Base-by-base conservation (phyloP, 2,329 filamentous ascomycete species). In the Hansfordia pulvinata region DNA sequence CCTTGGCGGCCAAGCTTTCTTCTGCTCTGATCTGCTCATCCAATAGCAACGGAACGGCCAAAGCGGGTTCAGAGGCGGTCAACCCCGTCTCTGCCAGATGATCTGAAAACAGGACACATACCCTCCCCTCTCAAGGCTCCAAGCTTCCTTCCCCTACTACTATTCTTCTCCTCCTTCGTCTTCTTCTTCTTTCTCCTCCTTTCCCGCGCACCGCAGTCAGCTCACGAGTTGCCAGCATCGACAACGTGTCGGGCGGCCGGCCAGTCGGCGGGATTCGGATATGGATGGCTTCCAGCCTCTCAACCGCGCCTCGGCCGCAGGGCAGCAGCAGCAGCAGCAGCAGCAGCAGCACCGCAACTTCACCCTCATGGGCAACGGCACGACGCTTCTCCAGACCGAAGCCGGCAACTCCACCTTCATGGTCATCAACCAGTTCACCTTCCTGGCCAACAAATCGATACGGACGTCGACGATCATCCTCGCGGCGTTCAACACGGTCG, bases 401-500 rank as follows among this genome's bases (percentile, higher is more conserved):
- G 31, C 30, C 24, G 34, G 35, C 33, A 68, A 63, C 41, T 49
- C 52, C 17, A 58, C 60, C 5, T 54, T 56, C 20, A 47, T 55
- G 20, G 46, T 66, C 34, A 57, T 64, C 37, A 63, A 64, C 39
- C 44, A 66, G 35, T 54, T 70, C 36, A 56, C 52, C 31, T 64
- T 69, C 35, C 57, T 59, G 17, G 56, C 61, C 10, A 60, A 61
- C 34, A 70, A 62, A 40, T 73, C 69, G 18, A 57, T 73, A 39
- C 59, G 72, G 37, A 71, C 64, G 11, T 73, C 69, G 14, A 69
- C 67, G 22, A 64, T 76, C 30, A 69, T 75, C 32, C 55, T 76
- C 29, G 64, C 70, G 19, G 50, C 57, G 29, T 74, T 76, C 52
- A 77, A 76, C 44, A 58, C 67, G 13, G 43, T 72, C 27, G 65